Evolutionary conservation across 2,329 filamentous ascomycete species (phyloP), one percentile per base, ranked within the genome.

Genomic region (Arachnomyces sp.): DNA sequence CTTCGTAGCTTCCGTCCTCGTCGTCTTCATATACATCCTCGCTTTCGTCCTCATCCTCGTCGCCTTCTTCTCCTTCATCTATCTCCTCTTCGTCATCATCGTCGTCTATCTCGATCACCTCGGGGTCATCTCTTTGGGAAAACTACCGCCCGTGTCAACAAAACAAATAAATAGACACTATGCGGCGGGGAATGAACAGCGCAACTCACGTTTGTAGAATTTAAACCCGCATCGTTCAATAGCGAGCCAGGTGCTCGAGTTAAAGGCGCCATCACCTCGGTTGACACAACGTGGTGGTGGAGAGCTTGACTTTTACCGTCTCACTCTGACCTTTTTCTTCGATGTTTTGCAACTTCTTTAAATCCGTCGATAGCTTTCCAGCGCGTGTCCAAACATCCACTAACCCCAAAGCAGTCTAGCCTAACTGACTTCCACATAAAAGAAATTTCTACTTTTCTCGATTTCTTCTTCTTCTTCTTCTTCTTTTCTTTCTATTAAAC

Each of bases 401-500:
- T 63, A 61, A 47, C n/a, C 51, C 54, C 16, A 36, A 58, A 51
- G 9, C 0, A 46, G 57, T 48, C 53, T 64, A 60, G 60, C 53
- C 48, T 42, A 36, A 43, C 5, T 9, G 40, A 43, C 42, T 45
- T 37, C 49, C 48, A 33, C 41, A 46, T 40, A 57, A 54, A 54
- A 59, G 46, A 25, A 25, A 25, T 33, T 37, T 34, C 17, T 41
- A n/a, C 52, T 50, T 49, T 49, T 48, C 48, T 43, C 46, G 44
- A 47, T 47, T 48, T 42, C 46, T 50, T 43, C 47, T 52, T 50
- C 58, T 58, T 58, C 63, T 63, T 63, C 63, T 65, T 53, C 49
- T 52, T 58, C 59, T 64, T 64, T 62, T 71, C 64, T 68, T 63
- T 72, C 71, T 63, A 61, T 65, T 65, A 60, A 57, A 59, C 63